Evolutionary conservation across 2,329 filamentous ascomycete genomes (phyloP).

Genomic region (Aspergillus sergii): DNA sequence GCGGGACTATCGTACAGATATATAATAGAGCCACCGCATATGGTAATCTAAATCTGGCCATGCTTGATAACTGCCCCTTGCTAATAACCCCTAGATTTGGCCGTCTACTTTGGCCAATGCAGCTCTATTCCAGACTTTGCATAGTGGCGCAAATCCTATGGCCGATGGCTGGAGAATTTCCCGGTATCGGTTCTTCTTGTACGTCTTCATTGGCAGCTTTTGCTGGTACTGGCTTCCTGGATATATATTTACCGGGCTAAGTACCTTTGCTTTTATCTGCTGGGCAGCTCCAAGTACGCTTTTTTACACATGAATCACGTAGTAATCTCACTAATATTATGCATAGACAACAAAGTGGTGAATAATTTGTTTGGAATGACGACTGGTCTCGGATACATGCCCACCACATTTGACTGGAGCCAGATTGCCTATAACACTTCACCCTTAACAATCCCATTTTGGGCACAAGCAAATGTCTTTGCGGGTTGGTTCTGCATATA

Average conservation of each 20-base stretch:
- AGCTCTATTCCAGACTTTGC: conserved; percentile 38
- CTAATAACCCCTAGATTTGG: conserved; percentile 30
- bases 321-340: conserved; percentile 34
- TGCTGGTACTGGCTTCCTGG: conserved; percentile 34
- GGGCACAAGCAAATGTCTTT: conserved; percentile 44
- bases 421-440: conserved; percentile 31
- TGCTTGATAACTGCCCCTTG: background rate
- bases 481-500: conserved; percentile 40
- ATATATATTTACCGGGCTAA: conserved; percentile 32
- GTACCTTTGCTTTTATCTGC: conserved; percentile 39
- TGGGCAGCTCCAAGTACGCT: conserved; percentile 49
- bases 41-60: conserved; percentile 21
- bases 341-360: conserved; percentile 35
- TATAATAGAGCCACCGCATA: conserved; percentile 39
- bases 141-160: conserved; percentile 35
- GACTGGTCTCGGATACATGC: conserved; percentile 50
- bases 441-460: conserved; percentile 35
- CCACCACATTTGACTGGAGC: conserved; percentile 57
- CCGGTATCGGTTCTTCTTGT: conserved; percentile 29
- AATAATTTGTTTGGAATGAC: conserved; percentile 45
- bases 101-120: conserved; percentile 38
- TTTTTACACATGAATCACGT: conserved; percentile 3
- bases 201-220: conserved; percentile 23
- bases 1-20: conserved; percentile 39
- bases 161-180: conserved; percentile 40